Conservation (phyloP, 495 filamentous ascomycete species). For the Glonium stellatum region DNA sequence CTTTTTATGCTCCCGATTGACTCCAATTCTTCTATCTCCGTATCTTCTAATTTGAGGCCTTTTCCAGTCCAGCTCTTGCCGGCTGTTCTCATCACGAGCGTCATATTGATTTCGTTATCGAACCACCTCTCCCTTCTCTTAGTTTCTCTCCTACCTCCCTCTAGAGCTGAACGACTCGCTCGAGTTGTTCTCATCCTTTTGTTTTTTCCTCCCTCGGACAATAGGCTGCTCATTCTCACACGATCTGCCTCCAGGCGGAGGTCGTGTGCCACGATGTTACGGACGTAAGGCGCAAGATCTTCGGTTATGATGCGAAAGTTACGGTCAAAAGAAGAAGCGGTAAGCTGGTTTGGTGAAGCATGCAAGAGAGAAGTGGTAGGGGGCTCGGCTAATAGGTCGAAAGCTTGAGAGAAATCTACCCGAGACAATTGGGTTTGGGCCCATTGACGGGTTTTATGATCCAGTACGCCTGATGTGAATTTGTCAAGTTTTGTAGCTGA, state of each 20-base stretch:
- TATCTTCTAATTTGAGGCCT: not conserved
- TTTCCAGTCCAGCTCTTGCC: constrained; percentile 51
- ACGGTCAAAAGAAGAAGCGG: constrained; percentile 64
- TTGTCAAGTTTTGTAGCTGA: not conserved
- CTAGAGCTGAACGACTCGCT: constrained; percentile 72
- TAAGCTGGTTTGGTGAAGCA: constrained; percentile 36
- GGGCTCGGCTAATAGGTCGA: constrained; percentile 18
- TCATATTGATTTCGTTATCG: constrained; percentile 54
- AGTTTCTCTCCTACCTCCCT: constrained; percentile 66
- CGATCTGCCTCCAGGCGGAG: constrained; percentile 60
- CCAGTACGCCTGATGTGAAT: constrained; percentile 44
- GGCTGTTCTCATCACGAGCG: constrained; percentile 59
- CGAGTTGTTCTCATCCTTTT: constrained; percentile 71
- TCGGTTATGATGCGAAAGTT: constrained; percentile 53
- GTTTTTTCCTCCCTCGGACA: constrained; percentile 47
- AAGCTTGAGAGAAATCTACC: constrained; percentile 19
- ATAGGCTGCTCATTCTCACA: constrained; percentile 51
- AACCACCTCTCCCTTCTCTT: constrained; percentile 78
- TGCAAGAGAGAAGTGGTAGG: constrained; percentile 2
- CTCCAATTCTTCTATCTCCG: not conserved
- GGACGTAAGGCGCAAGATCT: constrained; percentile 80
- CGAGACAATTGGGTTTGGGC: constrained; percentile 28
- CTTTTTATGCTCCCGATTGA: not conserved
- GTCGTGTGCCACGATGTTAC: constrained; percentile 72
- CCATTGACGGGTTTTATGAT: constrained; percentile 46